These are phyloP conservation scores for Paspalum notatum DNA, from an alignment of 176 grass and related monocot species.

Conservation along the genomic window DNA sequence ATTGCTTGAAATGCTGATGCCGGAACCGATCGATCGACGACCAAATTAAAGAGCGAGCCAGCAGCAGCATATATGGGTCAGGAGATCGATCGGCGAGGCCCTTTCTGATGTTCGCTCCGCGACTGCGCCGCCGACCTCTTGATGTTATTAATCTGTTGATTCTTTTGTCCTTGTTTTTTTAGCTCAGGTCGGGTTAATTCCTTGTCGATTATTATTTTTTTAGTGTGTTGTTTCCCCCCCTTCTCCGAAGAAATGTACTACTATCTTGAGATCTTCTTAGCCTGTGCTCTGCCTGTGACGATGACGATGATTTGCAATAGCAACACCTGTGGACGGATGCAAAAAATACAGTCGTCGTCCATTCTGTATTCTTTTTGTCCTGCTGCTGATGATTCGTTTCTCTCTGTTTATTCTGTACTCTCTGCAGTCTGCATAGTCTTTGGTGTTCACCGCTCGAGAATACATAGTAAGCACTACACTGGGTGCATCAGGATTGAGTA, in stretches of 20 bases:
- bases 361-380: too few species aligned
- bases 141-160: neutral
- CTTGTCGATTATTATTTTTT: neutral
- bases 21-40: neutral
- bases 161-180: neutral
- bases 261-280: neutral
- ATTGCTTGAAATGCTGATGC: neutral
- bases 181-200: constrained; percentile 33
- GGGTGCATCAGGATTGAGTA: too few species aligned
- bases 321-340: neutral
- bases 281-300: neutral
- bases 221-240: neutral
- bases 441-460: too few species aligned
- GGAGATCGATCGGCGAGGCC: constrained; percentile 2
- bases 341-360: neutral
- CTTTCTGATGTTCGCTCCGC: neutral
- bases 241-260: neutral
- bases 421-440: too few species aligned
- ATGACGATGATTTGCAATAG: constrained; percentile 7
- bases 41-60: too few species aligned
- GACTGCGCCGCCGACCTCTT: neutral
- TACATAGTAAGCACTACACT: too few species aligned
- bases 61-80: neutral
- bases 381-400: too few species aligned
- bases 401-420: too few species aligned